Conservation (phyloP, 805 yeast genomes). For the Candida palmyrensis region DNA sequence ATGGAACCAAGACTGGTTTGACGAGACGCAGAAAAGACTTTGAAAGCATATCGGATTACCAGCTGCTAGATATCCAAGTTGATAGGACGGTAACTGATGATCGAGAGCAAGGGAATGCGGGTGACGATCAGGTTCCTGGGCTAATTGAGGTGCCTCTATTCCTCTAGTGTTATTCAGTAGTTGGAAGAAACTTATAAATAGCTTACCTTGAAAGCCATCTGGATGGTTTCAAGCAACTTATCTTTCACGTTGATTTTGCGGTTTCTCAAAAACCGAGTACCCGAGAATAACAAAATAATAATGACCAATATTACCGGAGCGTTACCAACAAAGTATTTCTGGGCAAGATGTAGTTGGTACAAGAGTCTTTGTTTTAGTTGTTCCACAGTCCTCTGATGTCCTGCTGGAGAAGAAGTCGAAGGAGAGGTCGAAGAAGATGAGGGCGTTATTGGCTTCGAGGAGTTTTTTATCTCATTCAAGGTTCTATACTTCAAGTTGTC, state of each 20-base stretch:
- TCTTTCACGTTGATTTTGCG: slow-evolving; percentile 24
- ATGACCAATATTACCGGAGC: slow-evolving; percentile 22
- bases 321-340: slow-evolving; percentile 21
- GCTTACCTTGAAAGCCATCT: slow-evolving; percentile 41
- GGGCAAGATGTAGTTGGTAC: slow-evolving; percentile 14
- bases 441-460: slow-evolving; percentile 2
- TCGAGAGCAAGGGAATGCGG: background rate
- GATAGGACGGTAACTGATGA: slow-evolving; percentile 1
- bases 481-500: slow-evolving; percentile 25
- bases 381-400: background rate
- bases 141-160: slow-evolving; percentile 6
- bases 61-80: slow-evolving; percentile 5
- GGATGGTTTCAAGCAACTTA: slow-evolving; percentile 29
- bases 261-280: slow-evolving; percentile 16
- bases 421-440: background rate
- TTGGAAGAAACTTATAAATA: slow-evolving; percentile 20
- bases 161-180: slow-evolving; percentile 1
- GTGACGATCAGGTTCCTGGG: no score
- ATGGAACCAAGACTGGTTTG: background rate
- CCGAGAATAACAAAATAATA: slow-evolving; percentile 15
- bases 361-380: slow-evolving; percentile 12
- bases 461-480: slow-evolving; percentile 20
- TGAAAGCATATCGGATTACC: slow-evolving; percentile 4
- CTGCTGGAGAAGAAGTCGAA: slow-evolving; percentile 3
- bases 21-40: no score